These are phyloP conservation scores for Pistacia integerrima DNA, from an alignment of 345 rosid species.

Conservation along the genomic window DNA sequence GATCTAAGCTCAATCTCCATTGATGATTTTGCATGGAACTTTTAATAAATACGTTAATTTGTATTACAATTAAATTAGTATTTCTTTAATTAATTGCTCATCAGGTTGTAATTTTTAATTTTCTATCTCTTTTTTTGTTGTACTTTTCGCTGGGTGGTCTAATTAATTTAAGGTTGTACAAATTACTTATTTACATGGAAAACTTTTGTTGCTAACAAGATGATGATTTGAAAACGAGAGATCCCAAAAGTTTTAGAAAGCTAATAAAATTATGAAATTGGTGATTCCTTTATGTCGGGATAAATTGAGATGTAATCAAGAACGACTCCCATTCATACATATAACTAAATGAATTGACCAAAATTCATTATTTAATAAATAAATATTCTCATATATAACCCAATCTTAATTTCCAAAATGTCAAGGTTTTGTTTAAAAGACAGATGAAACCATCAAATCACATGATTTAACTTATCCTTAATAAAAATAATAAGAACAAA, in stretches of 20 bases:
- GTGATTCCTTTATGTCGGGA: not conserved
- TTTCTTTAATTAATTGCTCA: not conserved
- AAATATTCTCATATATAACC: too few relatives aligned
- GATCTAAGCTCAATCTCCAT: slow-evolving; percentile 36
- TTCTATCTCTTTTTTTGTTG: not conserved
- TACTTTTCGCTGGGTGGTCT: not conserved
- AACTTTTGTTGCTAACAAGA: not conserved
- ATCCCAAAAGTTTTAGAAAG: not conserved
- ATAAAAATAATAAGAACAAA: too few relatives aligned
- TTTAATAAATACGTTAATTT: slow-evolving; percentile 15
- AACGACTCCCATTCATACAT: too few relatives aligned
- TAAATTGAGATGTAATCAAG: not conserved
- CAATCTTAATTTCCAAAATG: too few relatives aligned
- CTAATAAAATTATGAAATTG: not conserved
- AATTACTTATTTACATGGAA: not conserved
- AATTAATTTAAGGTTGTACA: not conserved
- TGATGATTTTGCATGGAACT: slow-evolving; percentile 52
- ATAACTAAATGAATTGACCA: too few relatives aligned
- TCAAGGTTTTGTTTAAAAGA: too few relatives aligned
- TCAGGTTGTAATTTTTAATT: not conserved
- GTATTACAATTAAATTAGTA: too few relatives aligned
- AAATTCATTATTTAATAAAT: too few relatives aligned
- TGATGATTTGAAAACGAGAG: slow-evolving; percentile 2
- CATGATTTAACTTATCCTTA: too few relatives aligned
- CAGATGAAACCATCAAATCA: too few relatives aligned